phyloP scores from a whole-genome alignment of 352 stramenopile genomes.

The Globisporangium echinulatum region DNA sequence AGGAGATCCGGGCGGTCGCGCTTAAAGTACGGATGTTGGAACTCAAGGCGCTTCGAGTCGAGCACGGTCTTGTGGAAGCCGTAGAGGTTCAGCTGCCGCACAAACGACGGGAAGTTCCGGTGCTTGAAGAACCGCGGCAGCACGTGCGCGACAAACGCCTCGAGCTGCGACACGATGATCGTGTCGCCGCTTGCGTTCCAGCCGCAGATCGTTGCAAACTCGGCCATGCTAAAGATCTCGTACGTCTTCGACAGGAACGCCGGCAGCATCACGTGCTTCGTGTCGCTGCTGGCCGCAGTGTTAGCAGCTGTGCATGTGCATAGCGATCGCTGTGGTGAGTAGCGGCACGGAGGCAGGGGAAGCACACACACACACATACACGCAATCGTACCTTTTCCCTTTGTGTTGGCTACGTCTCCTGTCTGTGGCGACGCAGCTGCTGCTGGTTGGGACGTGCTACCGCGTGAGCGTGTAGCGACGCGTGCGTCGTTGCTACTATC shows the following conservation, averaged over 20 bases:
- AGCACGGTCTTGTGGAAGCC: slow-evolving; percentile 91
- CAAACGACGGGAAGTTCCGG: slow-evolving; percentile 92
- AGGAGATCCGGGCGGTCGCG: slow-evolving; percentile 79
- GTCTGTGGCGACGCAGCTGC: not conserved
- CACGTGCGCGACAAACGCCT: slow-evolving; percentile 78
- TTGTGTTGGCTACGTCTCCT: not conserved
- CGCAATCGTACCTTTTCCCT: slow-evolving; percentile 6
- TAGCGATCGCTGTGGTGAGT: not conserved
- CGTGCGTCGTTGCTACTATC: not conserved
- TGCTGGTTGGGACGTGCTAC: not conserved
- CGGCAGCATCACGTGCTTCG: slow-evolving; percentile 82
- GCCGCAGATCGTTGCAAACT: slow-evolving; percentile 80
- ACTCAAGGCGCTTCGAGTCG: slow-evolving; percentile 91
- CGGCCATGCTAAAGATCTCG: slow-evolving; percentile 89
- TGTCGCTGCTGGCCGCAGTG: slow-evolving; percentile 17
- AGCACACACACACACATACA: not conserved
- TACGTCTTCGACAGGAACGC: slow-evolving; percentile 92
- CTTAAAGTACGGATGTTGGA: slow-evolving; percentile 91
- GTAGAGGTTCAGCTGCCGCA: slow-evolving; percentile 92
- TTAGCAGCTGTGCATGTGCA: not conserved
- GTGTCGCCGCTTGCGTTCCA: slow-evolving; percentile 89
- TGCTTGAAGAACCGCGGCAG: slow-evolving; percentile 91
- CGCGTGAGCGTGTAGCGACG: slow-evolving; percentile 5
- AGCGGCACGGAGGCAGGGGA: not conserved
- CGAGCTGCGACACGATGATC: slow-evolving; percentile 88